Conservation (phyloP, 805 yeast species). For the Pichia deserticola region DNA sequence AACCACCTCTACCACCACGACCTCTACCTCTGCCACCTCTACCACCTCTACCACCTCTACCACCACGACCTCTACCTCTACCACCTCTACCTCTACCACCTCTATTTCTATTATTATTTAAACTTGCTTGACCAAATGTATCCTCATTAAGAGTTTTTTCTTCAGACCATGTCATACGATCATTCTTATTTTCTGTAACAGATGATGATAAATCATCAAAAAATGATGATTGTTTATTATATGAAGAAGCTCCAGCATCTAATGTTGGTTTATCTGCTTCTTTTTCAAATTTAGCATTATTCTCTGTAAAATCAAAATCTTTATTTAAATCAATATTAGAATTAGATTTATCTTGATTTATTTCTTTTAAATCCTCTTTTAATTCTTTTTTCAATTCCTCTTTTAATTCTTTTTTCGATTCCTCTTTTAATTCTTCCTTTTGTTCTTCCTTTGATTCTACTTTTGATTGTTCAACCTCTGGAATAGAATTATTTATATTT, state of each 20-base stretch:
- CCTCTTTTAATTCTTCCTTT: not conserved
- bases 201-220: slow-evolving; percentile 81
- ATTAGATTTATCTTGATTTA: not conserved
- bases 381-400: not conserved
- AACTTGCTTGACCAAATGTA: slow-evolving; percentile 67
- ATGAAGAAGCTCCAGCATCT: slow-evolving; percentile 38
- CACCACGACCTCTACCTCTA: slow-evolving; percentile 29
- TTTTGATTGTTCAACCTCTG: no score
- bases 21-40: slow-evolving; percentile 23
- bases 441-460: no score
- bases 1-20: slow-evolving; percentile 5
- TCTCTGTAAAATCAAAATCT: slow-evolving; percentile 61
- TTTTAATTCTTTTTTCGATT: not conserved
- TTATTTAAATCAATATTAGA: slow-evolving; percentile 26
- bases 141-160: slow-evolving; percentile 70
- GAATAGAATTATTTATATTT: no score
- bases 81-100: slow-evolving; percentile 44
- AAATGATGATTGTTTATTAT: slow-evolving; percentile 78
- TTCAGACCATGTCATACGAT: slow-evolving; percentile 56
- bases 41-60: slow-evolving; percentile 17
- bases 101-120: slow-evolving; percentile 11
- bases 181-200: slow-evolving; percentile 36
- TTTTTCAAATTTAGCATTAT: slow-evolving; percentile 63
- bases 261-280: slow-evolving; percentile 20
- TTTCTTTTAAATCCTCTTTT: not conserved